These are phyloP conservation scores for Sordariomycetes sp. DNA, from an alignment of 2,329 filamentous ascomycete genomes.

Conservation along the genomic window DNA sequence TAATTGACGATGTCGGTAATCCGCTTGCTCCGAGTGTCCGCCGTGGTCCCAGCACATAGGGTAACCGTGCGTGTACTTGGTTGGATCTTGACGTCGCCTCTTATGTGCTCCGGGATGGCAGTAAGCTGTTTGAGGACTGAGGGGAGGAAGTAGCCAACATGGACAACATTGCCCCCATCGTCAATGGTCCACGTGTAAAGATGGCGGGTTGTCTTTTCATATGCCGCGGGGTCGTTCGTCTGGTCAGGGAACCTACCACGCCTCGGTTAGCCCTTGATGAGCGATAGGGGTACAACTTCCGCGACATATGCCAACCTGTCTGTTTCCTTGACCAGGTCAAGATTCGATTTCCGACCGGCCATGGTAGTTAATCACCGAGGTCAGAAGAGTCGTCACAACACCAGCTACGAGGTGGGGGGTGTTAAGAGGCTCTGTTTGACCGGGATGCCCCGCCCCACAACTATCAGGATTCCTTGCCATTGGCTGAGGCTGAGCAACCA, in stretches of 20 bases:
- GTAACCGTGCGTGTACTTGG: conserved; percentile 45
- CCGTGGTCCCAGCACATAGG: conserved; percentile 44
- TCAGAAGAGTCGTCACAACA: conserved; percentile 11
- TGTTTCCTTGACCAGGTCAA: conserved; percentile 39
- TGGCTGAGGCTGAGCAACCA: background rate
- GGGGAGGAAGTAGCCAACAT: conserved; percentile 48
- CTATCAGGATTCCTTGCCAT: background rate
- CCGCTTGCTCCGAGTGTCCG: conserved; percentile 46
- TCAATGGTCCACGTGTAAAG: conserved; percentile 56
- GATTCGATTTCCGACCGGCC: conserved; percentile 17
- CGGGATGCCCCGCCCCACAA: background rate
- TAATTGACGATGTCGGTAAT: conserved; percentile 44
- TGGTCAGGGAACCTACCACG: conserved; percentile 61
- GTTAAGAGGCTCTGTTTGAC: background rate
- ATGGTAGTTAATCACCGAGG: conserved; percentile 8
- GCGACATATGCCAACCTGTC: conserved; percentile 32
- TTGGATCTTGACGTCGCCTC: conserved; percentile 49
- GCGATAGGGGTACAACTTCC: background rate
- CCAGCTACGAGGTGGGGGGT: background rate
- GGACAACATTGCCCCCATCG: conserved; percentile 46
- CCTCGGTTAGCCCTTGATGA: background rate
- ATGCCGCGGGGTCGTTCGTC: conserved; percentile 42
- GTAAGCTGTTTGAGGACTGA: conserved; percentile 34
- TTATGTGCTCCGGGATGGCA: conserved; percentile 31
- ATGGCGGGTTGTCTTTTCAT: conserved; percentile 39